Base-by-base conservation (phyloP, 2,329 filamentous ascomycete species). In the Ophiostoma triangulosporum region DNA sequence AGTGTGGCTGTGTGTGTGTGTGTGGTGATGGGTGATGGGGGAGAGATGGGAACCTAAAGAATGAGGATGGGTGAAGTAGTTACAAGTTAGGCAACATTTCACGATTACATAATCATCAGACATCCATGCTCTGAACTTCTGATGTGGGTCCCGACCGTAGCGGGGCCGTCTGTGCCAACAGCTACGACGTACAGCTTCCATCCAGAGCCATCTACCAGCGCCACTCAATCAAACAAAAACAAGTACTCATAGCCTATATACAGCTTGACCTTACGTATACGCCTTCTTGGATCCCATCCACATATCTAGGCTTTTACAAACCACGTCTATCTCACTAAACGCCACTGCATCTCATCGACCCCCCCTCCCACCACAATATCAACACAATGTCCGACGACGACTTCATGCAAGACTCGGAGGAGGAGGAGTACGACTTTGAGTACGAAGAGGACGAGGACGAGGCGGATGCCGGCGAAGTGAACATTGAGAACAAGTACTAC, bases 401-500 rank as follows among this genome's bases (percentile, higher is more conserved):
- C 71, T 94, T 94, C 68, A 94, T 94, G 88, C 86, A 93, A 70
- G 88, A 89, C 66, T 93, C 88, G 4, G 88, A 88, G 57, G 83
- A 88, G 66, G 86, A 91, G 71, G 84, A 90, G 80, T 96, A 96
- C 66, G 93, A 97, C 70, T 97, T 97, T 67, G 91, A 97, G 65
- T 97, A 96, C 69, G 91, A 96, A 66, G 93, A 89, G 62, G 70
- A 83, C 56, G 88, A 89, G 60, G 88, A 95, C 54, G 89, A 93
- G 49, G 87, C 94, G 43, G 84, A 95, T 55, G 81, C 79, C 31
- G 89, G 84, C 55, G 88, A 96, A 66, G 86, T 96, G 62, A 89
- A 91, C 61, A 94, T 97, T 66, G 93, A 98, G 68, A 98, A 98
- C 74, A 96, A 95, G 72, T 98, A 98, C 74, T 98, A 97, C 77